Base-by-base conservation (phyloP, 2,329 filamentous ascomycete genomes). In the Fusarium acutatum region DNA sequence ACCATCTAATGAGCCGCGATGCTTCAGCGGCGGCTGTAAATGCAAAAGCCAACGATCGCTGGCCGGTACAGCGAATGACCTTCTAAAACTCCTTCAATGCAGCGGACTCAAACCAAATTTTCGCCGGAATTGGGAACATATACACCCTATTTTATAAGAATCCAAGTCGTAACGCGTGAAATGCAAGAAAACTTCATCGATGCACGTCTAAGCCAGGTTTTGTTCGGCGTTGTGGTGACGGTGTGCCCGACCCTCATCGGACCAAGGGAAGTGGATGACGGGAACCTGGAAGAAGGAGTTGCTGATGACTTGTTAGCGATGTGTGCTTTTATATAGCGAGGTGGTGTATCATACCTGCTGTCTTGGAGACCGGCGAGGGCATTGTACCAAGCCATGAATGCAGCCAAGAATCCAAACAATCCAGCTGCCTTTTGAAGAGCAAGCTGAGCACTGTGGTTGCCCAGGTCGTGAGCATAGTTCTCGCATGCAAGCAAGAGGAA, bases 261-360 rank as follows among this genome's bases (percentile, higher is more conserved):
- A 96, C 96, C 96, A 98, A 60, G 95, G 96, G 88, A 98, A 97
- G 87, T 97, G 95, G 78, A 93, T 92, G 72, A 98, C 95, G 58
- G 95, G 96, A 71, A 97, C 90, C 82, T 96, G 88, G 87, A 97
- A 96, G 91, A 97, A 97, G 34, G 89, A 91, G 84, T 92, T 92
- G 86, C 94, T 96, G 14, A 59, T 26, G 17, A 11, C 20, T 52
- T 54, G 80, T 86, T 80, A 86, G 82, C 67, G n/a, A 67, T 56
- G 24, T 24, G 26, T 26, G 22, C 13, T 35, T 26, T 35, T 15
- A 18, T 22, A 26, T 5, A 5, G 10, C 18, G 30, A 52, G 12
- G n/a, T 12, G 13, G 13, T 26, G n/a, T 26, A 24, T 83, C 87
- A 77, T 81, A 91, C 89, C 88, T 89, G 80, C 84, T 87, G 77